Evolutionary conservation across 345 rosid genomes (phyloP).

Genomic region (Bruguiera sexangula): DNA sequence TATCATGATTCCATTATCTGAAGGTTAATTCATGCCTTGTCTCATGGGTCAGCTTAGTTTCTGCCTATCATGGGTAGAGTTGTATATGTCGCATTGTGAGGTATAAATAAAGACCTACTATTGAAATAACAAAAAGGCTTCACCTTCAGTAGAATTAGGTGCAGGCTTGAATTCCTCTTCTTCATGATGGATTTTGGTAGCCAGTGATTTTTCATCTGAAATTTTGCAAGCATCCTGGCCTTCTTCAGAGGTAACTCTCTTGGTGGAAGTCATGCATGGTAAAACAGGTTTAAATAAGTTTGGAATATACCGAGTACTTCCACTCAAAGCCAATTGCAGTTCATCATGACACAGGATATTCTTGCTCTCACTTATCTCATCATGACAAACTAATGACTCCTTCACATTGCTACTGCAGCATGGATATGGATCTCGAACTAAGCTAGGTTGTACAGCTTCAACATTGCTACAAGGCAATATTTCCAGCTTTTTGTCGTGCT

Average conservation of each 20-base stretch:
- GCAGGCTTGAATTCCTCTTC: constrained; percentile 20
- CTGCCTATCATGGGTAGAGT: not conserved
- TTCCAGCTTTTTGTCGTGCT: constrained; percentile 20
- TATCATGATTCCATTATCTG: too few relatives aligned
- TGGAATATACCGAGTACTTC: constrained; percentile 24
- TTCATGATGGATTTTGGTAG: constrained; percentile 14
- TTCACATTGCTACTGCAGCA: constrained; percentile 11
- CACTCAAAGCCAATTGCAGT: constrained; percentile 18
- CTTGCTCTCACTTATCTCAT: constrained; percentile 24
- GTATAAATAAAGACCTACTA: constrained; percentile 1
- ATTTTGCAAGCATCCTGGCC: constrained; percentile 18
- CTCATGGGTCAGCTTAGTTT: not conserved
- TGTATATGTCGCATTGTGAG: not conserved
- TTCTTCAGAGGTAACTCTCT: constrained; percentile 21
- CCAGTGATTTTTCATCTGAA: constrained; percentile 20
- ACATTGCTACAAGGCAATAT: constrained; percentile 17
- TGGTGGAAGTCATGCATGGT: constrained; percentile 23
- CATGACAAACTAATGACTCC: constrained; percentile 19
- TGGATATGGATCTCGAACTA: constrained; percentile 16
- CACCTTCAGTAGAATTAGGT: constrained; percentile 42
- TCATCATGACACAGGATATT: constrained; percentile 30
- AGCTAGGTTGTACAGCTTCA: constrained; percentile 30
- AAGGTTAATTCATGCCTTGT: too few relatives aligned
- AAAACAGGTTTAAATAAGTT: constrained; percentile 25
- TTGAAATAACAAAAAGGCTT: constrained; percentile 3